Conservation (phyloP, 2,329 filamentous ascomycete genomes). For the Aspergillus unguis region DNA sequence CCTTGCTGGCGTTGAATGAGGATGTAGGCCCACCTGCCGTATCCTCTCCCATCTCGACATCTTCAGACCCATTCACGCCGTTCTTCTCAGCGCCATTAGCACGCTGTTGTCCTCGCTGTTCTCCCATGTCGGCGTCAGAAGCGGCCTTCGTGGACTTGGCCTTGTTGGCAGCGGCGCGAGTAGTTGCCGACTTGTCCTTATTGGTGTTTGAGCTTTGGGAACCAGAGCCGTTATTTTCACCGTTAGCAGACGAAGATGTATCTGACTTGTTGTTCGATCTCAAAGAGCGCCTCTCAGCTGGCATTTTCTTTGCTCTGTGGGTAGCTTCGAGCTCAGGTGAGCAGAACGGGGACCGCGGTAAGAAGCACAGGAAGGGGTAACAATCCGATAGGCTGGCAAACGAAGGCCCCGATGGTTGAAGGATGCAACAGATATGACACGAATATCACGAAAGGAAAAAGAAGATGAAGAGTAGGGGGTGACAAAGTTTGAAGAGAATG, state of each 20-base stretch:
- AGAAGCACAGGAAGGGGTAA: constrained; percentile 26
- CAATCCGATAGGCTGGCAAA: constrained; percentile 12
- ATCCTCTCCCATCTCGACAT: constrained; percentile 69
- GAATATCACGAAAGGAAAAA: constrained; percentile 19
- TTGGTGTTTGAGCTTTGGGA: constrained; percentile 43
- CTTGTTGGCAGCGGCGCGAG: constrained; percentile 17
- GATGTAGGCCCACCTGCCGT: constrained; percentile 50
- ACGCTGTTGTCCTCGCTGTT: constrained; percentile 66
- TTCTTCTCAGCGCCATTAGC: constrained; percentile 68
- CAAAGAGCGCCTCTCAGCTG: constrained; percentile 46
- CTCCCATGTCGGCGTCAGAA: constrained; percentile 56
- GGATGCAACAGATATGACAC: constrained; percentile 12
- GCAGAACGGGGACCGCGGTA: constrained; percentile 27
- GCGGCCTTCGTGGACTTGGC: constrained; percentile 34
- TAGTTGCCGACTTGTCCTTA: constrained; percentile 41
- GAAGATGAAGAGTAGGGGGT: constrained; percentile 19
- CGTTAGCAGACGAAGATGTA: constrained; percentile 46
- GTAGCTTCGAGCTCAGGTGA: constrained; percentile 32
- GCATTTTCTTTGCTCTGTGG: constrained; percentile 37
- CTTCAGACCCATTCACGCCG: constrained; percentile 62
- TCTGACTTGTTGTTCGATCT: constrained; percentile 48
- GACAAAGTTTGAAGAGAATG: constrained; percentile 12
- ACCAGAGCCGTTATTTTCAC: constrained; percentile 44
- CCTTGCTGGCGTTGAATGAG: constrained; percentile 58
- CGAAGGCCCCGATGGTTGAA: constrained; percentile 11